Evolutionary conservation across 2,329 filamentous ascomycete genomes (phyloP).

Genomic region (Apiospora kogelbergensis): DNA sequence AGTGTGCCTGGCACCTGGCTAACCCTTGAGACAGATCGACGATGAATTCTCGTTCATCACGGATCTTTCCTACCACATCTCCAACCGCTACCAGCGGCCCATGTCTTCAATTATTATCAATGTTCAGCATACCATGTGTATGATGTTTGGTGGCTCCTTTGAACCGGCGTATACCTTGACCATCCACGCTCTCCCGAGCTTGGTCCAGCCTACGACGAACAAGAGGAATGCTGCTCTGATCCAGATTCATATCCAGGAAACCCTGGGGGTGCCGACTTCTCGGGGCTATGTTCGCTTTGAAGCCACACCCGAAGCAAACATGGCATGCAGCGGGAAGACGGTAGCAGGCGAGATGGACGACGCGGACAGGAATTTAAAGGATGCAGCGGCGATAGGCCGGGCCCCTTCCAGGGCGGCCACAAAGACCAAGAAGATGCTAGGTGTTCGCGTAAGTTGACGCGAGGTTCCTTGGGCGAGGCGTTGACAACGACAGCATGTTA

Average conservation of each 20-base stretch:
- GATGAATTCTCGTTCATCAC: slow-evolving; percentile 76
- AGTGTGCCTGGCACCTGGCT: too few species aligned
- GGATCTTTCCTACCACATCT: slow-evolving; percentile 70
- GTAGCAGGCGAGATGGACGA: slow-evolving; percentile 67
- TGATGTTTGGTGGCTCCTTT: slow-evolving; percentile 73
- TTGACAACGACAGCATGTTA: background rate
- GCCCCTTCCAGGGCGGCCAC: slow-evolving; percentile 9
- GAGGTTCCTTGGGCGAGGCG: slow-evolving; percentile 12
- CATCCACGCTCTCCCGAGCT: slow-evolving; percentile 67
- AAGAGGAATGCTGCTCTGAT: slow-evolving; percentile 78
- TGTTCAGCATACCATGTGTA: slow-evolving; percentile 72
- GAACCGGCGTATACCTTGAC: slow-evolving; percentile 79
- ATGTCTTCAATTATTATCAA: slow-evolving; percentile 73
- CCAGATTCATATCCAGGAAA: slow-evolving; percentile 71
- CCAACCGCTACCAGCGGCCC: slow-evolving; percentile 72
- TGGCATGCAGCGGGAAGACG: slow-evolving; percentile 71
- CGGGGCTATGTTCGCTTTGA: slow-evolving; percentile 75
- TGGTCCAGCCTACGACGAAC: slow-evolving; percentile 74
- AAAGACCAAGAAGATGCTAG: slow-evolving; percentile 10
- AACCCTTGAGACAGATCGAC: slow-evolving; percentile 53
- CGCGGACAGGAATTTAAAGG: slow-evolving; percentile 38
- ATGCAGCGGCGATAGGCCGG: slow-evolving; percentile 22
- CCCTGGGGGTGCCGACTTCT: slow-evolving; percentile 63
- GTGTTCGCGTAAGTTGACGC: slow-evolving; percentile 21
- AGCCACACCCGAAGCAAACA: slow-evolving; percentile 67